phyloP scores from a whole-genome alignment of 768 basidiomycete genomes.

The Gymnopilus dilepis region DNA sequence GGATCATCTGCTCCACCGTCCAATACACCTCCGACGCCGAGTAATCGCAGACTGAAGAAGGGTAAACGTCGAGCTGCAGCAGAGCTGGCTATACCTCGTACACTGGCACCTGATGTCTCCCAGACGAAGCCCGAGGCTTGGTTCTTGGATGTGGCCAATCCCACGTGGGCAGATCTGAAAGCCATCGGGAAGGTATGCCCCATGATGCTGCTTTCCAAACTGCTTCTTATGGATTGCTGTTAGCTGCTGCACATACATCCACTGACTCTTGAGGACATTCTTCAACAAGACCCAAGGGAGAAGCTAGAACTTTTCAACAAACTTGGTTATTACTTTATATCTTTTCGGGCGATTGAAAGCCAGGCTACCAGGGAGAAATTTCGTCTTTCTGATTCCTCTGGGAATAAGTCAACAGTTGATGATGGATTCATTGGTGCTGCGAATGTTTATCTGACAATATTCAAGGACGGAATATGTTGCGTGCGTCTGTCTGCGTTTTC shows the following conservation, averaged over 20 bases:
- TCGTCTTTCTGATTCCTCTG: slow-evolving; percentile 32
- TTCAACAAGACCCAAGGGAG: slow-evolving; percentile 90
- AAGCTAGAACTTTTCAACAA: slow-evolving; percentile 88
- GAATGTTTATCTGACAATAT: slow-evolving; percentile 89
- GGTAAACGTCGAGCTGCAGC: slow-evolving; percentile 47
- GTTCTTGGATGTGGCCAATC: slow-evolving; percentile 91
- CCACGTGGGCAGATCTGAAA: slow-evolving; percentile 87
- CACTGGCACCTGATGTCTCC: slow-evolving; percentile 20
- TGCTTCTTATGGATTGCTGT: neutral
- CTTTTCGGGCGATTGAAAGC: slow-evolving; percentile 82
- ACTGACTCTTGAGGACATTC: slow-evolving; percentile 89
- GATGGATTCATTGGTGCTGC: slow-evolving; percentile 69
- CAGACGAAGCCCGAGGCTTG: slow-evolving; percentile 60
- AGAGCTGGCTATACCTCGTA: neutral
- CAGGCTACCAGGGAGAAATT: slow-evolving; percentile 46
- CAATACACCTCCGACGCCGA: slow-evolving; percentile 13
- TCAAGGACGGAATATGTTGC: slow-evolving; percentile 84
- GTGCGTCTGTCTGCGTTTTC: slow-evolving; percentile 49
- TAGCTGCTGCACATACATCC: slow-evolving; percentile 90
- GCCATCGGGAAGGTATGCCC: slow-evolving; percentile 76
- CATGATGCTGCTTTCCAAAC: too few relatives aligned
- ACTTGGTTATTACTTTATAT: slow-evolving; percentile 92
- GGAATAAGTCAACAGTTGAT: slow-evolving; percentile 30
- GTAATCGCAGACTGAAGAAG: slow-evolving; percentile 40
- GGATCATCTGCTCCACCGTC: slow-evolving; percentile 8